A percentile compares a stretch with the other conserved stretches of the same genome.
Conservation (phyloP, 2,329 filamentous ascomycete genomes). For the Aspergillus quadrilineatus region DNA sequence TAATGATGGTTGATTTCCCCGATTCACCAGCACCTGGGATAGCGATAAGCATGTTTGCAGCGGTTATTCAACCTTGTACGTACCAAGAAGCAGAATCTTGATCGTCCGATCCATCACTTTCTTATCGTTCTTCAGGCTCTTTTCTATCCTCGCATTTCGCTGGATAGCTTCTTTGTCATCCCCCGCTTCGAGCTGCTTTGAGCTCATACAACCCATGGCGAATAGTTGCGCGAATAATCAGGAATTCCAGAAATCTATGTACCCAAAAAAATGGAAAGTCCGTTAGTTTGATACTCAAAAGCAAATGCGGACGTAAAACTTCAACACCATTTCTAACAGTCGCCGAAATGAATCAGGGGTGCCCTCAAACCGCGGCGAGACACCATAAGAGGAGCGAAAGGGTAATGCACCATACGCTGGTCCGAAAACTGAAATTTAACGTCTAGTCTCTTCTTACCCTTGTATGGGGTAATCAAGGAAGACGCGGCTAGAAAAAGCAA, state of each 20-base stretch:
- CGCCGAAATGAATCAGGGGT: conserved; percentile 21
- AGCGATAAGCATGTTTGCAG: neutral
- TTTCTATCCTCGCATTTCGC: conserved; percentile 71
- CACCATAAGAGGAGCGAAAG: conserved; percentile 3
- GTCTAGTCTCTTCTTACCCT: neutral
- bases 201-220: conserved; percentile 48
- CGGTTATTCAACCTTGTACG: conserved; percentile 28
- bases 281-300: conserved; percentile 5
- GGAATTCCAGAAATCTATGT: neutral
- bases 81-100: conserved; percentile 91
- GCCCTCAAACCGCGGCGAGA: conserved; percentile 2
- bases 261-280: neutral
- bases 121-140: conserved; percentile 79
- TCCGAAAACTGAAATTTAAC: neutral
- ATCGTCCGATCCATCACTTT: conserved; percentile 83
- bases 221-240: neutral
- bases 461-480: neutral
- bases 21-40: conserved; percentile 83
- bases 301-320: neutral
- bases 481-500: neutral
- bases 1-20: conserved; percentile 93
- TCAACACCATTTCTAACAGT: neutral
- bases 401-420: conserved; percentile 16
- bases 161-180: conserved; percentile 43
- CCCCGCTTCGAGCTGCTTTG: conserved; percentile 39